A percentile compares a stretch with the other conserved stretches of the same genome.
These are phyloP conservation scores for Candida oleophila DNA, from an alignment of 805 yeast species.

Conservation along the genomic window DNA sequence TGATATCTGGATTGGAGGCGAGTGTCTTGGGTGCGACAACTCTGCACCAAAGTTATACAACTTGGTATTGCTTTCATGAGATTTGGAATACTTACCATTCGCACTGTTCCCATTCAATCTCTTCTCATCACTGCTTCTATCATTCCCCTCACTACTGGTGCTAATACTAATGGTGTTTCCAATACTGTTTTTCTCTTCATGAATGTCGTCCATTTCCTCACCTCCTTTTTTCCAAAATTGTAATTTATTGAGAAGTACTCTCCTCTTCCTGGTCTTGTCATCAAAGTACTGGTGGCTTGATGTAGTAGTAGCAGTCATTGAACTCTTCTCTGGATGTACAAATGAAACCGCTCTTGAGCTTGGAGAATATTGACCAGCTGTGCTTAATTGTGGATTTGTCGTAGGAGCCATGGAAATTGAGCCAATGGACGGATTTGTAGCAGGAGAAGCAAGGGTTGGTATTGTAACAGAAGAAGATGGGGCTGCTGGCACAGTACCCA, in stretches of 20 bases:
- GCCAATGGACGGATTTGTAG: not conserved
- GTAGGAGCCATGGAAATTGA: slow-evolving; percentile 1
- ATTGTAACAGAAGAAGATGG: not conserved
- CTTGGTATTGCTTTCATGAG: not conserved
- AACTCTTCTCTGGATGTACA: not conserved
- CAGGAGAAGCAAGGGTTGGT: not conserved
- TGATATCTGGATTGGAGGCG: not conserved
- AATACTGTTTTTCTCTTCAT: slow-evolving; percentile 1
- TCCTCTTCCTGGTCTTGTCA: slow-evolving; percentile 18
- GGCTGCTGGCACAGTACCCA: not conserved
- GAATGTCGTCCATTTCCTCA: slow-evolving; percentile 6
- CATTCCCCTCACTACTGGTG: not conserved
- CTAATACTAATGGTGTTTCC: not conserved
- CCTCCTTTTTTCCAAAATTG: slow-evolving; percentile 32
- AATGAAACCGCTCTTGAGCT: slow-evolving; percentile 1
- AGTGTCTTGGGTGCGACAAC: not conserved
- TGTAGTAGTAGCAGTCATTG: not conserved
- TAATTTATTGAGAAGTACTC: slow-evolving; percentile 26
- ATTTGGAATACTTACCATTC: not conserved
- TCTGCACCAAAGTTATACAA: not conserved
- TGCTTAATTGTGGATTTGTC: not conserved
- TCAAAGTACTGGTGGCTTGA: slow-evolving; percentile 2
- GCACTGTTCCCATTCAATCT: not conserved
- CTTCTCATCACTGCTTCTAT: not conserved
- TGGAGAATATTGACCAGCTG: not conserved